Conservation (phyloP, 2,329 filamentous ascomycete species). For the Fusarium coffeatum region DNA sequence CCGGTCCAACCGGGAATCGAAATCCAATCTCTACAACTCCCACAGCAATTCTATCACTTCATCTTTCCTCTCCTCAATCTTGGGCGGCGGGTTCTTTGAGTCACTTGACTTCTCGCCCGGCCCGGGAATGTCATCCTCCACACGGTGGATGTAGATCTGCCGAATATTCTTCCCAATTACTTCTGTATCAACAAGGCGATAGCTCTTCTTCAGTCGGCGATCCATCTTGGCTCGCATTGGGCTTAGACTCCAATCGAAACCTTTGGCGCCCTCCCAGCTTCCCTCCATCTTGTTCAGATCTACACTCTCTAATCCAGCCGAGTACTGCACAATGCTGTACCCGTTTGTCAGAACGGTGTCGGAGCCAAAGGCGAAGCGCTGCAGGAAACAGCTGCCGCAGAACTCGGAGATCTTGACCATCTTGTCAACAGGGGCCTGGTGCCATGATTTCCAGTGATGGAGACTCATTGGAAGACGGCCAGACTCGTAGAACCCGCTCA, state of each 20-base stretch:
- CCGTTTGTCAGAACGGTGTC: constrained; percentile 68
- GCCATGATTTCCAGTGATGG: constrained; percentile 74
- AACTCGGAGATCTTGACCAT: constrained; percentile 61
- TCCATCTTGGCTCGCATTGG: constrained; percentile 57
- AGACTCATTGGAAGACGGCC: constrained; percentile 65
- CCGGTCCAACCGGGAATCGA: constrained; percentile 4
- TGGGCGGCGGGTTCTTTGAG: constrained; percentile 11
- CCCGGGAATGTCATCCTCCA: constrained; percentile 49
- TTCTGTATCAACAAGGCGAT: constrained; percentile 59
- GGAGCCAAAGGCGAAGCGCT: constrained; percentile 63
- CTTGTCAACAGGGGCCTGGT: constrained; percentile 60
- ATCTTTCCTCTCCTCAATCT: constrained; percentile 49
- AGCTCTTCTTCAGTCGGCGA: constrained; percentile 62
- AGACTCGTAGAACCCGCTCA: constrained; percentile 70
- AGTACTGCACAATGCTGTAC: constrained; percentile 66
- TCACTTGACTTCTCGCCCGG: constrained; percentile 50
- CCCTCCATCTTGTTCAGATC: constrained; percentile 63
- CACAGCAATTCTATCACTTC: constrained; percentile 64
- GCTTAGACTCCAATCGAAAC: constrained; percentile 65
- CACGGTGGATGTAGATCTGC: constrained; percentile 66
- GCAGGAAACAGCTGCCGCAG: constrained; percentile 70
- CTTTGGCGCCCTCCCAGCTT: constrained; percentile 63
- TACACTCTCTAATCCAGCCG: constrained; percentile 52
- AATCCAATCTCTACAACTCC: constrained; percentile 42
- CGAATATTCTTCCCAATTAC: constrained; percentile 58